Evolutionary conservation across 1,284 basidiomycete species (phyloP).

Genomic region (Pholiota adiposa): DNA sequence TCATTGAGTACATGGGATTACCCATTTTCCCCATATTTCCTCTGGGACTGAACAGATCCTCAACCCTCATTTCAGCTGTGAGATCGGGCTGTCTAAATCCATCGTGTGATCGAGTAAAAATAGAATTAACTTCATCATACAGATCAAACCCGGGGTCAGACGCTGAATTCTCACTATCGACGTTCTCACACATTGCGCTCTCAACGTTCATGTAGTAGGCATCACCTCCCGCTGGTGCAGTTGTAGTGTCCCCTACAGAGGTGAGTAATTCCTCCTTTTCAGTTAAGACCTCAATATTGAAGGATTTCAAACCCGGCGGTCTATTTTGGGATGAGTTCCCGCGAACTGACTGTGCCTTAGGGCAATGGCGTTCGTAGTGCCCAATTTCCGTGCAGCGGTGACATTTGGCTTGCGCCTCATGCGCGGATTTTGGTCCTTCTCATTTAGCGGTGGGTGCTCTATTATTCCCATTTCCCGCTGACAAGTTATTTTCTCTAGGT

Average conservation of each 20-base stretch:
- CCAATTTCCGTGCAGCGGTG: not conserved
- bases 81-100: not conserved
- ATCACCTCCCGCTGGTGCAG: not conserved
- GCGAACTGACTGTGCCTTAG: not conserved
- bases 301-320: not conserved
- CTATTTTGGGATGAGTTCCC: not conserved
- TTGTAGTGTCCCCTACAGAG: not conserved
- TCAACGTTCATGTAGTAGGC: slow-evolving; percentile 5
- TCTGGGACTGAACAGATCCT: not conserved
- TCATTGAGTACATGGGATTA: not conserved
- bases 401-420: not conserved
- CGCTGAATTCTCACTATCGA: too few relatives aligned
- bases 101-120: not conserved
- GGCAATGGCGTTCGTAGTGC: slow-evolving; percentile 5
- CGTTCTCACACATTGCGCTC: not conserved
- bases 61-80: not conserved
- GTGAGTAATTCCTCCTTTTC: not conserved
- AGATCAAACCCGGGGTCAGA: not conserved
- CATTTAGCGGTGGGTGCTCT: not conserved
- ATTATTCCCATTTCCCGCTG: too few relatives aligned
- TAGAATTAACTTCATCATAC: not conserved
- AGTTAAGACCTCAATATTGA: slow-evolving; percentile 7
- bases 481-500: not conserved
- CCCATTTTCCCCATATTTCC: not conserved
- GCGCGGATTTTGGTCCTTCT: not conserved